phyloP scores from a whole-genome alignment of 768 basidiomycete species.

The Boletus vinaceobasis region DNA sequence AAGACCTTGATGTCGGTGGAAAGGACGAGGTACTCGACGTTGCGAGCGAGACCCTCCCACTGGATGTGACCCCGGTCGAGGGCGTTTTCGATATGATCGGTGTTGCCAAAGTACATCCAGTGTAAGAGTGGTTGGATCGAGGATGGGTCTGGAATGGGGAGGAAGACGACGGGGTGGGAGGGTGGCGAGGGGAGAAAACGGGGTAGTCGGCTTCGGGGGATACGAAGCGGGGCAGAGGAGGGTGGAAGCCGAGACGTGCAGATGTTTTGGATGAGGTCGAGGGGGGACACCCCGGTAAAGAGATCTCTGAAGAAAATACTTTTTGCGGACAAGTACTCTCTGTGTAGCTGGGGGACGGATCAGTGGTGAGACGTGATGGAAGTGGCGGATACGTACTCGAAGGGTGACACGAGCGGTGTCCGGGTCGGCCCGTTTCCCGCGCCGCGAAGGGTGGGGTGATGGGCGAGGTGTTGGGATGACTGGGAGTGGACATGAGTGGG shows the following conservation, averaged over 20 bases:
- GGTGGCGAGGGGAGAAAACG: conserved; percentile 60
- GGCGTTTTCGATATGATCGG: conserved; percentile 59
- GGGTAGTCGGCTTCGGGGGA: conserved; percentile 54
- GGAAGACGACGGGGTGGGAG: conserved; percentile 64
- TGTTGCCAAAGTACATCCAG: conserved; percentile 82
- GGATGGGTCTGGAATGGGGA: conserved; percentile 70
- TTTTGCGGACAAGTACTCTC: conserved; percentile 77
- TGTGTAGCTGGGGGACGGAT: conserved; percentile 56
- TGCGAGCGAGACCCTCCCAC: conserved; percentile 87
- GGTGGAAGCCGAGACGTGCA: conserved; percentile 16
- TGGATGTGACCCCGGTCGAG: conserved; percentile 65
- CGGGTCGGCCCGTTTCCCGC: too few relatives aligned
- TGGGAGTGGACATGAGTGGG: too few relatives aligned
- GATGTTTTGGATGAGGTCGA: conserved; percentile 50
- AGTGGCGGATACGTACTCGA: conserved; percentile 42
- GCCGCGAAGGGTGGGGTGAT: too few relatives aligned
- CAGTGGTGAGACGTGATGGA: conserved; percentile 1
- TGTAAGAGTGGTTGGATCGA: conserved; percentile 72
- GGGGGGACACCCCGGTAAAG: conserved; percentile 62
- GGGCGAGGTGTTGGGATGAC: neutral
- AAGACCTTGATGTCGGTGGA: conserved; percentile 73
- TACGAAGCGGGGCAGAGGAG: conserved; percentile 25
- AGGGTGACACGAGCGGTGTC: conserved; percentile 64
- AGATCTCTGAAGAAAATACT: conserved; percentile 70
- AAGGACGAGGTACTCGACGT: conserved; percentile 85